These are phyloP conservation scores for Mycena alexandri DNA, from an alignment of 768 basidiomycete species.

Conservation along the genomic window DNA sequence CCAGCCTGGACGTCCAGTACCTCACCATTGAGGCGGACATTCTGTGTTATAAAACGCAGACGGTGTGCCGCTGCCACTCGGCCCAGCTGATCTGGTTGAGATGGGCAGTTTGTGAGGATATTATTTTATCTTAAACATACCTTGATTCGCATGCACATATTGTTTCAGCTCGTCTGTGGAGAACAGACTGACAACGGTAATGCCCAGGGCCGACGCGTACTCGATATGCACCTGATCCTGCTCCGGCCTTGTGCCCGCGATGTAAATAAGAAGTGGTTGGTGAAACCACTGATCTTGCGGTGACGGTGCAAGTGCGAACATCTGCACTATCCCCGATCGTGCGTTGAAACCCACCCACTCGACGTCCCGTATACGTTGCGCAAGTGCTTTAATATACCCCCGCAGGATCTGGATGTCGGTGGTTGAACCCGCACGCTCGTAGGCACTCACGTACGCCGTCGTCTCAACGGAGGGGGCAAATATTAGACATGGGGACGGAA, in stretches of 20 bases:
- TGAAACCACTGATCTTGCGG: slow-evolving; percentile 2
- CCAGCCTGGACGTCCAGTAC: slow-evolving; percentile 4
- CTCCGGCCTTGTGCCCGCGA: slow-evolving; percentile 19
- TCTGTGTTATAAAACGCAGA: slow-evolving; percentile 26
- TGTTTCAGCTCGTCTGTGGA: slow-evolving; percentile 2
- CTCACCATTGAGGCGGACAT: slow-evolving; percentile 14
- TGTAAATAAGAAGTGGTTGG: slow-evolving; percentile 9
- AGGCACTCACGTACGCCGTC: slow-evolving; percentile 18
- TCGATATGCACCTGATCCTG: slow-evolving; percentile 24
- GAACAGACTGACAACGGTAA: slow-evolving; percentile 24
- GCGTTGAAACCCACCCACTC: slow-evolving; percentile 27
- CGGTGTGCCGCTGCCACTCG: slow-evolving; percentile 13
- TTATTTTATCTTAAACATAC: neutral
- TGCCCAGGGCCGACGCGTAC: slow-evolving; percentile 13
- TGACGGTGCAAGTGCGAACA: neutral
- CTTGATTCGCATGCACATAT: slow-evolving; percentile 16
- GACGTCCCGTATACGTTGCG: slow-evolving; percentile 21
- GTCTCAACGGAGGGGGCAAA: slow-evolving; percentile 17
- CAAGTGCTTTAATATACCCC: slow-evolving; percentile 25
- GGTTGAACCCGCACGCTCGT: slow-evolving; percentile 24
- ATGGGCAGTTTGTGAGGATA: neutral
- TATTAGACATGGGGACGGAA: slow-evolving; percentile 23
- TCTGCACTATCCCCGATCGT: neutral
- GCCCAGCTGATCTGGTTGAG: slow-evolving; percentile 9
- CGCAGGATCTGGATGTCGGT: slow-evolving; percentile 10